Percentiles rank a stretch among this genome's conserved stretches.
These are phyloP conservation scores for Diaporthe sp. DNA, from an alignment of 2,329 filamentous ascomycete species.

Conservation along the genomic window DNA sequence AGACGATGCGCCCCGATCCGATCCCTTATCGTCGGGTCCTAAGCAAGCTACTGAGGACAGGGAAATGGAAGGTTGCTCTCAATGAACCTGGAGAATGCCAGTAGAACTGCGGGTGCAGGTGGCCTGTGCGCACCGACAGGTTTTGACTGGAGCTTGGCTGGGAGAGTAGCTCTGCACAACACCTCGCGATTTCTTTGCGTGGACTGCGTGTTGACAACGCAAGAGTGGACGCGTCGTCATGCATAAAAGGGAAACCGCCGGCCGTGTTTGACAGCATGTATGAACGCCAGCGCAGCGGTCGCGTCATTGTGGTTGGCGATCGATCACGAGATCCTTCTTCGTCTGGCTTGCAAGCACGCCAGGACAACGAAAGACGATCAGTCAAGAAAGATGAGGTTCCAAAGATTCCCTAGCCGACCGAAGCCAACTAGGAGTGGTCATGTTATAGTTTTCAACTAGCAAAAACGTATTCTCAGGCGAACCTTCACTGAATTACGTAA, in stretches of 20 bases:
- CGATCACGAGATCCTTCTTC: conserved; percentile 60
- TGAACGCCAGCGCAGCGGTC: background rate
- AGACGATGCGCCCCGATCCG: too few species aligned
- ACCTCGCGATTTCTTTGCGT: background rate
- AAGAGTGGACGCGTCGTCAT: background rate
- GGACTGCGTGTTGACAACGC: background rate
- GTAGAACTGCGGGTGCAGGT: background rate
- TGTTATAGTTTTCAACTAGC: conserved; percentile 90
- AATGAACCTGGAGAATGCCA: too few species aligned
- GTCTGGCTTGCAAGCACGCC: conserved; percentile 58
- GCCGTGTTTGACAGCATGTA: background rate
- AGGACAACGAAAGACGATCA: conserved; percentile 65
- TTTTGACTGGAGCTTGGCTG: background rate
- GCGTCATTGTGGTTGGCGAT: background rate
- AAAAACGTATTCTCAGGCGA: conserved; percentile 89
- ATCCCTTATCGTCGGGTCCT: too few species aligned
- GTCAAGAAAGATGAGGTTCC: conserved; percentile 59
- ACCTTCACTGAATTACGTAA: conserved; percentile 89
- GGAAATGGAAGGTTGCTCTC: too few species aligned
- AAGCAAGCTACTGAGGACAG: too few species aligned
- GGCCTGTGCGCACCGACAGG: background rate
- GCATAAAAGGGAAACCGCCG: background rate
- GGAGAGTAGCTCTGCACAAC: background rate
- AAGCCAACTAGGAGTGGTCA: conserved; percentile 82
- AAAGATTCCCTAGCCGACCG: conserved; percentile 85